These are phyloP conservation scores for Trichomonas gallinae DNA, from an alignment of 208 protist genomes.

Conservation along the genomic window DNA sequence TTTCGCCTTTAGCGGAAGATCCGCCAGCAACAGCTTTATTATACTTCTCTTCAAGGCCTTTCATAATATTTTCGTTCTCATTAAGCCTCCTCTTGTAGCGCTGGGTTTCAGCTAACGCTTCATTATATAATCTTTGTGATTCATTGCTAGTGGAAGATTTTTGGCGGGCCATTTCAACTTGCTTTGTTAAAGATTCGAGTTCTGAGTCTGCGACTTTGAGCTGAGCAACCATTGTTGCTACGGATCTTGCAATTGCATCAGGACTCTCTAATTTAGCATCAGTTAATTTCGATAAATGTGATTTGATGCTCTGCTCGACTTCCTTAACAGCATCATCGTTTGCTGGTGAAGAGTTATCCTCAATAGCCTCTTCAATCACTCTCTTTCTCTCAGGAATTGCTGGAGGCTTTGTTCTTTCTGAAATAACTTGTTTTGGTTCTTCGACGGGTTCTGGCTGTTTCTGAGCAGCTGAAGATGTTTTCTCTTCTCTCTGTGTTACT, in stretches of 20 bases:
- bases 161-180: not conserved
- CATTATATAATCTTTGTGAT: not conserved
- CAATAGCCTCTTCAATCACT: not conserved
- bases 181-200: not conserved
- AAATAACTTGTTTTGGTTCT: not conserved
- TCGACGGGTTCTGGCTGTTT: not conserved
- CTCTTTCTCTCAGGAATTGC: not conserved
- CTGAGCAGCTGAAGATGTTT: not conserved
- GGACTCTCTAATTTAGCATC: not conserved
- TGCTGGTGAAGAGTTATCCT: not conserved
- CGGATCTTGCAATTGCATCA: not conserved
- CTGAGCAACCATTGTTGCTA: not conserved
- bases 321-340: not conserved
- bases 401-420: not conserved
- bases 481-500: not conserved
- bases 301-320: not conserved
- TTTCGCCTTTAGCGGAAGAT: not conserved
- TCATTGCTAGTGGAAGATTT: not conserved
- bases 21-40: too few species aligned
- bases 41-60: not conserved
- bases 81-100: not conserved
- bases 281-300: not conserved
- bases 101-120: not conserved
- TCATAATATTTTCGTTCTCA: not conserved
- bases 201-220: not conserved